Percentiles rank a stretch among this genome's conserved stretches.
Evolutionary conservation across 1,284 basidiomycete genomes (phyloP).

Genomic region (Leucoagaricus sp.): DNA sequence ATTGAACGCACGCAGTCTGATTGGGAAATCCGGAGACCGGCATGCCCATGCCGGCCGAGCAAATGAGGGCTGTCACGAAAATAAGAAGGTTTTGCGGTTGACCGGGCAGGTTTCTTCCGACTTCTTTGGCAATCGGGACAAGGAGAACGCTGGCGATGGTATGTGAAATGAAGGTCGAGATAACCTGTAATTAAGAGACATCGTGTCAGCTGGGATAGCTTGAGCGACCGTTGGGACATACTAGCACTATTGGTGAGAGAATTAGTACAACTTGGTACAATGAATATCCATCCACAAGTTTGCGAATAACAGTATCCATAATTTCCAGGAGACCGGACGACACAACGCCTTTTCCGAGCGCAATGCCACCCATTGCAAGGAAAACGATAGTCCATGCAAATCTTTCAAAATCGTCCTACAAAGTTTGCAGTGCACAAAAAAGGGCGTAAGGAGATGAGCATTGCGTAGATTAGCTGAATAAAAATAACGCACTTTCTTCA

Average conservation of each 20-base stretch:
- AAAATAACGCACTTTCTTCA: slow-evolving; percentile 77
- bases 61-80: slow-evolving; percentile 91
- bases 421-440: slow-evolving; percentile 17
- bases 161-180: slow-evolving; percentile 93
- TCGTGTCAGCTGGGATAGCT: slow-evolving; percentile 15
- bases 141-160: slow-evolving; percentile 96
- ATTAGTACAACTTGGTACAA: slow-evolving; percentile 86
- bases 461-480: neutral
- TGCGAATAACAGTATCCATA: slow-evolving; percentile 72
- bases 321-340: slow-evolving; percentile 87
- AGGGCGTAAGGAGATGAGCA: slow-evolving; percentile 11
- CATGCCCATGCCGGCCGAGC: slow-evolving; percentile 97
- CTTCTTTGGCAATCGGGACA: slow-evolving; percentile 93
- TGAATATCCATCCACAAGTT: slow-evolving; percentile 68
- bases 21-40: slow-evolving; percentile 98
- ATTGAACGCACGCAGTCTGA: slow-evolving; percentile 82
- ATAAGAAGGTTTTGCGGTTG: slow-evolving; percentile 80
- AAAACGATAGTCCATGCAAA: slow-evolving; percentile 95
- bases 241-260: slow-evolving; percentile 84
- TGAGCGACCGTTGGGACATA: slow-evolving; percentile 45
- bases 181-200: slow-evolving; percentile 45
- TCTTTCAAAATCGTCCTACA: slow-evolving; percentile 91
- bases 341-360: slow-evolving; percentile 92
- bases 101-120: slow-evolving; percentile 76
- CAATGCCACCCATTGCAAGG: slow-evolving; percentile 98